Evolutionary conservation across 108 stramenopile genomes (phyloP), one percentile per base, ranked within the genome.

Genomic region (Epithemia pelagica): DNA sequence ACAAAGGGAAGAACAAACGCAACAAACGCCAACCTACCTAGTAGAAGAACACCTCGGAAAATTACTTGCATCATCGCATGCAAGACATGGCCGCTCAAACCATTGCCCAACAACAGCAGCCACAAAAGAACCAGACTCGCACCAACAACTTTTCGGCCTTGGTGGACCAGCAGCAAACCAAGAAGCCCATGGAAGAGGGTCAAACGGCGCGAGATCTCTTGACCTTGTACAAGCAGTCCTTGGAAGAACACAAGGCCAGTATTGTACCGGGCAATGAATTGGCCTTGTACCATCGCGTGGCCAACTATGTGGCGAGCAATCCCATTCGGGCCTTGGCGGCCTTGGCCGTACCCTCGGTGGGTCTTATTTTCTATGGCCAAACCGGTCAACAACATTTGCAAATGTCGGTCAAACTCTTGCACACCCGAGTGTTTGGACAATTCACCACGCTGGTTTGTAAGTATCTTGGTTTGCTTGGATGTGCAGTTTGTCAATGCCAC

Each of bases 381-480:
- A 65, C 65, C 56, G 84, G 84, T 25, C 81, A 92, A 61, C 63
- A 87, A 32, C 86, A 85, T 55, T 75, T 89, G 32, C 74, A 78
- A 59, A 55, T 80, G 1, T 78, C 81, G 64, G 74, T 77, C 73
- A 84, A 86, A 62, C 27, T 92, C 0, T 79, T 92, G 79, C 91
- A 92, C 67, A 92, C 91, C 53, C 88, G 91, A 73, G 91, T 92
- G 57, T 78, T 85, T 65, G 91, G 91, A 32, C 91, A 92, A 64
- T 87, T 87, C 66, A 79, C 91, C 21, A 85, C 89, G 21, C 74
- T 92, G 28, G 64, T 78, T 55, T n/a, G n/a, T n/a, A n/a, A n/a
- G n/a, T n/a, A n/a, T n/a, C n/a, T n/a, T n/a, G n/a, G n/a, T n/a
- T n/a, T n/a, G n/a, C n/a, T n/a, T n/a, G n/a, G n/a, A n/a, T n/a